Percentiles rank a stretch among this genome's conserved stretches.
phyloP scores from a whole-genome alignment of 129 eudicot species.

The Smallanthus sonchifolius region DNA sequence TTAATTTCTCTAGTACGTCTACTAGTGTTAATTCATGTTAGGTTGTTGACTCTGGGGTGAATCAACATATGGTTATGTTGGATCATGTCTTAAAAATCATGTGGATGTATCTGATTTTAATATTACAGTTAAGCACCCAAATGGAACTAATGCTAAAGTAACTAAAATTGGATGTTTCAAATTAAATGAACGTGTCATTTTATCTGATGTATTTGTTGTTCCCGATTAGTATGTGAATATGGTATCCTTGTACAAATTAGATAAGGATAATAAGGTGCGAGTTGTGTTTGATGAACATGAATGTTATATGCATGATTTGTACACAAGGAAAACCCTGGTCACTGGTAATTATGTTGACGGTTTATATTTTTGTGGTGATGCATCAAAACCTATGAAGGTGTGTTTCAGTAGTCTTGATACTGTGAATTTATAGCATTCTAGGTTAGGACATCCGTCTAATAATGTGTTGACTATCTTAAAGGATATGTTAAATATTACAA shows the following conservation, averaged over 20 bases:
- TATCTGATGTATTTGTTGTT: neutral
- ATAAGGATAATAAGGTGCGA: neutral
- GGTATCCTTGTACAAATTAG: neutral
- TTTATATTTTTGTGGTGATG: too few species aligned
- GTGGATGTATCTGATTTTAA: neutral
- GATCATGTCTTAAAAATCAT: neutral
- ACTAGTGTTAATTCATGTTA: neutral
- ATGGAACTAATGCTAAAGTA: neutral
- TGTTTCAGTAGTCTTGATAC: neutral
- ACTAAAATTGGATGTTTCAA: neutral
- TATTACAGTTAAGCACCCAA: neutral
- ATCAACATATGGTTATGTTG: neutral
- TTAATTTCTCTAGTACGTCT: too few species aligned
- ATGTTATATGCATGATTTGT: neutral
- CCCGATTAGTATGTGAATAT: neutral
- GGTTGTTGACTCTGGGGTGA: neutral
- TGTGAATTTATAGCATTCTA: neutral
- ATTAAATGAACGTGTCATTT: neutral
- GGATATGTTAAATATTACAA: too few species aligned
- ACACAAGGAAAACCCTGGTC: neutral
- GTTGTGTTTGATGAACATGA: neutral
- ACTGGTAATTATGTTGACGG: neutral
- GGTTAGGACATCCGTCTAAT: neutral
- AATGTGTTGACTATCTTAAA: too few species aligned
- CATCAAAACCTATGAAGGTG: too few species aligned